Percentiles rank a stretch among this genome's conserved stretches.
phyloP scores from a whole-genome alignment of 2,329 filamentous ascomycete species.

The Neospermospora avenae region DNA sequence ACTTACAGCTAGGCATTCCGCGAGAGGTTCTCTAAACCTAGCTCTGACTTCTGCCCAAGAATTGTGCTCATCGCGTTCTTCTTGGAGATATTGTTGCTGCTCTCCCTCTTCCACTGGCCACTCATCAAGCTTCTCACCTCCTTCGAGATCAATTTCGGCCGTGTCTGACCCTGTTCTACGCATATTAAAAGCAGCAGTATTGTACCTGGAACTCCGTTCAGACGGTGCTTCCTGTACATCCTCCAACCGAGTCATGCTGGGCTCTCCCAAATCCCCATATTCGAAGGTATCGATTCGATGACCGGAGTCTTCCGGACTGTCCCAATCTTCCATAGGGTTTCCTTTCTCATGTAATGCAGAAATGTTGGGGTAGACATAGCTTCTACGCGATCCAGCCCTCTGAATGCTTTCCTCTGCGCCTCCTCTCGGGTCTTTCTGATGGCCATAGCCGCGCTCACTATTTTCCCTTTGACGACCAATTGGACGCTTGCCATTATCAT shows the following conservation, averaged over 20 bases:
- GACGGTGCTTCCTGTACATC: background rate
- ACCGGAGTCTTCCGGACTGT: background rate
- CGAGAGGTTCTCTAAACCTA: slow-evolving; percentile 48
- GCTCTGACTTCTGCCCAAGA: slow-evolving; percentile 45
- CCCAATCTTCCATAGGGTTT: slow-evolving; percentile 5
- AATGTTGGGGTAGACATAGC: background rate
- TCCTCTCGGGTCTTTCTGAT: background rate
- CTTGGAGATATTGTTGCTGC: slow-evolving; percentile 24
- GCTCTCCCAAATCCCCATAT: background rate
- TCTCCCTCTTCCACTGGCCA: slow-evolving; percentile 21
- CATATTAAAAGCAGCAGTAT: background rate
- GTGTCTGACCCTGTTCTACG: background rate
- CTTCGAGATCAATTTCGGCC: background rate
- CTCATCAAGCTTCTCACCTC: background rate
- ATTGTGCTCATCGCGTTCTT: slow-evolving; percentile 30
- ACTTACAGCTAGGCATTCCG: slow-evolving; percentile 48
- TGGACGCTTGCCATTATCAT: background rate
- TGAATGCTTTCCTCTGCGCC: background rate
- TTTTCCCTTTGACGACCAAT: background rate
- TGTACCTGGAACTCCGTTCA: background rate
- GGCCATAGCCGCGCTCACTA: slow-evolving; percentile 2
- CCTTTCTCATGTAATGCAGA: slow-evolving; percentile 1
- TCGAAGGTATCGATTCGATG: background rate
- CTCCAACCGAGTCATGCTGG: background rate
- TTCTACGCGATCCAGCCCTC: background rate